These are phyloP conservation scores for Lycium barbarum DNA, from an alignment of 257 asterid species.

Conservation along the genomic window DNA sequence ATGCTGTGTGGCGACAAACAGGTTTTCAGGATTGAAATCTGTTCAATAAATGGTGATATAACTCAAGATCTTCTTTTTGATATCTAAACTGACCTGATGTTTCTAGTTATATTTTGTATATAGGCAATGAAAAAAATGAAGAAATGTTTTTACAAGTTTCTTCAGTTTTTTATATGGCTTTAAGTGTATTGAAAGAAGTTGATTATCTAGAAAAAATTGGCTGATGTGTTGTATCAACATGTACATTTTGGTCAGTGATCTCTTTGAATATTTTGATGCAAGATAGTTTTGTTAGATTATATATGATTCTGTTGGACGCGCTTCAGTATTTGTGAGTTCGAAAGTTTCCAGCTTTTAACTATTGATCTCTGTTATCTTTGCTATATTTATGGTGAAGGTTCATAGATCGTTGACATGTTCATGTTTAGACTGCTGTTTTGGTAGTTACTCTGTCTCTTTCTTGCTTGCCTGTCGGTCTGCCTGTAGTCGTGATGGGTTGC, in stretches of 20 bases:
- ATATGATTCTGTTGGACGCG: neutral
- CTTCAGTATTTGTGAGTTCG: neutral
- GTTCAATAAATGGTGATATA: neutral
- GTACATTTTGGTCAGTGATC: neutral
- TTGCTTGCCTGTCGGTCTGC: no score
- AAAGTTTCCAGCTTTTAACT: constrained; percentile 1
- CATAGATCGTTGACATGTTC: no score
- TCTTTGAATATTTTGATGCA: constrained; percentile 1
- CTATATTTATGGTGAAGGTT: neutral
- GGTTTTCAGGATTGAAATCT: constrained; percentile 67
- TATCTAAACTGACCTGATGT: no score
- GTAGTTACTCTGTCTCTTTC: no score
- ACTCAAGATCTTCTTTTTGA: no score
- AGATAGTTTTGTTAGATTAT: neutral
- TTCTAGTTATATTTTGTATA: constrained; percentile 8
- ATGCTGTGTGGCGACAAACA: constrained; percentile 83
- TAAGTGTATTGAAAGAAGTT: neutral
- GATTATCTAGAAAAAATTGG: neutral
- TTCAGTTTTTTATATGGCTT: neutral
- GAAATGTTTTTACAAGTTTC: constrained; percentile 24
- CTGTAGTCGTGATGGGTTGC: no score
- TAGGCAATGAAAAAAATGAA: neutral
- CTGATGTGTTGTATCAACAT: neutral
- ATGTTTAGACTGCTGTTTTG: no score
- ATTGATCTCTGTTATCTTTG: neutral